Base-by-base conservation (phyloP, 192 early-diverging fungal genomes). In the Entomortierella lignicola region DNA sequence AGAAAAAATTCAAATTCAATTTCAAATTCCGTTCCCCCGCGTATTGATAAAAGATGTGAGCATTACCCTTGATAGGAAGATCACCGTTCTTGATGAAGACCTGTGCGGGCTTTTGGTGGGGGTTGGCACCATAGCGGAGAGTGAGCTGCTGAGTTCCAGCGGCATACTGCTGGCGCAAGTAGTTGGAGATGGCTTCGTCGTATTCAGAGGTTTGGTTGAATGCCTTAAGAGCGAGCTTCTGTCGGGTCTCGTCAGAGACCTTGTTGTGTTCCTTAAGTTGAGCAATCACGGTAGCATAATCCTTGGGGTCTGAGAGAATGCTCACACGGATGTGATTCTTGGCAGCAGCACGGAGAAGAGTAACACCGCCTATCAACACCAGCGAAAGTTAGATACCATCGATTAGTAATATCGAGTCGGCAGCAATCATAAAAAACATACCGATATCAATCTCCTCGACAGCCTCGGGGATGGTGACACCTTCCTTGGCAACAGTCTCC, bases 361-460 rank as follows among this genome's bases (percentile, higher is more conserved):
- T 98, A 23, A 99, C 98, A 79, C 98, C 98, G 72, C 97, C 92
- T 93, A 51, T 18, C 20, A 44, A 43, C 80, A 93, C 92, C 97
- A 84, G 98, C 98, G 71, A 98, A 7, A 25, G 52, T 54, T 25
- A 30, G 29, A 30, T 23, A n/a, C n/a, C n/a, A n/a, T n/a, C n/a
- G n/a, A n/a, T 4, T 27, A 10, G 23, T 29, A 27, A 53, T n/a
- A 31, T 29, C 18, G 23, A 23, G 44, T 69, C 51, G 39, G 51
- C 2, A 4, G 32, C 34, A 37, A 4, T 37, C 34, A 37, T 10
- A 27, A 51, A 2, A 23, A 31, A 29, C 64, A 52, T 81, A 93
- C 92, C 97, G 83, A 99, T 99, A 71, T 99, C 98, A 75, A 99
- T 91, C 82, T 99, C 98, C 81, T 99, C 98, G 53, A 99, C 97